Evolutionary conservation across 2,329 filamentous ascomycete species (phyloP), one percentile per base, ranked within the genome.

Genomic region (Bipolaris zeicola): DNA sequence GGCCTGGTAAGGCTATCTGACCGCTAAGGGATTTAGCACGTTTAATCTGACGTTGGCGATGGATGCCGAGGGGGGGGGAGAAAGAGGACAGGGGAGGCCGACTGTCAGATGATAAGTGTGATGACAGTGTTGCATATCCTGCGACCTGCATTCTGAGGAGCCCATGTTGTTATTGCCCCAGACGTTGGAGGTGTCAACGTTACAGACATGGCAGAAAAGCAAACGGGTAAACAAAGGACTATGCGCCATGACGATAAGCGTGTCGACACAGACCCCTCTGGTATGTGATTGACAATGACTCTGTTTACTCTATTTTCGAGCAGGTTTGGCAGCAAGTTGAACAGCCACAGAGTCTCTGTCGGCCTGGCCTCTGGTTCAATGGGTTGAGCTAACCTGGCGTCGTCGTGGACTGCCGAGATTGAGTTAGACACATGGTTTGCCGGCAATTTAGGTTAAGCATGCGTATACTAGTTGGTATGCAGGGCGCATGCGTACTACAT

Each of bases 361-460:
- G 38, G 38, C 38, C 38, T 41, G 20, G 38, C 38, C 38, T 22
- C 38, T 14, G 11, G 10, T 6, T 16, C 38, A 6, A 22, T 24
- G 11, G 18, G 24, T 13, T 7, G 11, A 18, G 20, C 38, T 13
- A 24, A 3, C 5, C 4, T 8, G 38, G 20, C 38, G 14, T 41
- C 10, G 20, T 18, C n/a, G 14, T 45, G 8, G 14, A 22, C 33
- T 24, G 33, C 31, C 26, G 26, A 58, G 42, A 54, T 41, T 46
- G 50, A 42, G 33, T 10, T 26, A 55, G 60, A 49, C 13, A 52
- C 54, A 55, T 56, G 39, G 49, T 31, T 37, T 4, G 20, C 45
- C 51, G 56, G 44, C 47, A 61, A 28, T 43, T 58, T 44, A 58
- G 34, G 39, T 58, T 55, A 50, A 46, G 44, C 41, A 41, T 36